phyloP scores from a whole-genome alignment of 192 early-diverging fungal genomes.

The Coemansia reversa region DNA sequence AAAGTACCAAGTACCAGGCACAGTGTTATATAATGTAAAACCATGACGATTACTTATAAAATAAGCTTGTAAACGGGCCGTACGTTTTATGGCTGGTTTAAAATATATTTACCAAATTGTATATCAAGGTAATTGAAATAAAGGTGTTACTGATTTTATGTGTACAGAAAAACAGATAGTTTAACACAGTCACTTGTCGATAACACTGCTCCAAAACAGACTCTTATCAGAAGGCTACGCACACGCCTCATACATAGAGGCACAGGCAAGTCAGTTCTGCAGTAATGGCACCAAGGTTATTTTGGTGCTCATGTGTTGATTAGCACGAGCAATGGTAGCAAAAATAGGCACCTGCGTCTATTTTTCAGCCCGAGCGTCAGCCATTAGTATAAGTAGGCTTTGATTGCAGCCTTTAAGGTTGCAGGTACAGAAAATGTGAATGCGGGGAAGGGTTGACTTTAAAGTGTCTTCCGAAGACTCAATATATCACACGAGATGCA shows the following conservation, averaged over 20 bases:
- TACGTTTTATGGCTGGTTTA: not conserved
- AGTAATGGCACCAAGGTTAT: not conserved
- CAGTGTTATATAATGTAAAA: constrained; percentile 4
- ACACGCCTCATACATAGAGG: not conserved
- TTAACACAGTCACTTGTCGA: not conserved
- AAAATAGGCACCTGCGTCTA: not conserved
- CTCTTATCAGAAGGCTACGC: not conserved
- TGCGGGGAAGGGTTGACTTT: not conserved
- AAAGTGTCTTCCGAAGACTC: not conserved
- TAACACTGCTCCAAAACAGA: not conserved
- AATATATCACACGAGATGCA: not conserved
- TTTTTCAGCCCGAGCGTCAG: not conserved
- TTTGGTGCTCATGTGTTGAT: not conserved
- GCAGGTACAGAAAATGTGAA: not conserved
- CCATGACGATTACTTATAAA: constrained; percentile 7
- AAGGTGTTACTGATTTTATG: not conserved
- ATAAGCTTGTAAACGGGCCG: not conserved
- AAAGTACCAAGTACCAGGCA: constrained; percentile 15
- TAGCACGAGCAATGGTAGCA: not conserved
- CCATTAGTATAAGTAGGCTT: no score
- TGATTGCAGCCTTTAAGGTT: not conserved
- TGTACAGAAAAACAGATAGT: not conserved
- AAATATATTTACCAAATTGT: not conserved
- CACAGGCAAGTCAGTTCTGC: not conserved
- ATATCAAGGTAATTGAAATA: not conserved